phyloP scores from a whole-genome alignment of 225 moss, liverwort and hornwort genomes.

The Climacium dendroides region DNA sequence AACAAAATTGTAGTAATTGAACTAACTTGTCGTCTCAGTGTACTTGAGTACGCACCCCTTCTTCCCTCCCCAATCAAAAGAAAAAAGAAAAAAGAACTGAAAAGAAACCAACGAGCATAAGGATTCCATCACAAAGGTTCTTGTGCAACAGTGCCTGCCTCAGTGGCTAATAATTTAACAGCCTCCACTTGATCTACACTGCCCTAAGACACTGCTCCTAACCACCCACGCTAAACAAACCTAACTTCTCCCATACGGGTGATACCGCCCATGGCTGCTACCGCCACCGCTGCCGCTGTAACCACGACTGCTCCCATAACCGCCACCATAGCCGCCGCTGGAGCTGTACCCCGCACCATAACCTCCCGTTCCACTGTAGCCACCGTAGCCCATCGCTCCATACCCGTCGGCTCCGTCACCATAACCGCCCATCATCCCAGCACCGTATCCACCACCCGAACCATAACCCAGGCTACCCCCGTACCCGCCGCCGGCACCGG shows the following conservation, averaged over 20 bases:
- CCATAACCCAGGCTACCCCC: conserved; percentile 85
- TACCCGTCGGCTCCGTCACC: conserved; percentile 83
- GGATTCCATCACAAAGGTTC: background rate
- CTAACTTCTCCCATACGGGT: conserved; percentile 95
- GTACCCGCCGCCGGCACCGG: conserved; percentile 70
- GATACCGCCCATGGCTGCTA: conserved; percentile 96
- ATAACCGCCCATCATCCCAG: conserved; percentile 80
- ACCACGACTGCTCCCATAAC: conserved; percentile 74
- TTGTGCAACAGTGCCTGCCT: conserved; percentile 11
- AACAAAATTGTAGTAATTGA: conserved; percentile 3
- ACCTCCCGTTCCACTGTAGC: conserved; percentile 58
- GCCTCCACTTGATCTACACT: conserved; percentile 6
- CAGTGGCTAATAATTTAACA: conserved; percentile 18
- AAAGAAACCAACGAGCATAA: background rate
- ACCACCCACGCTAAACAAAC: background rate
- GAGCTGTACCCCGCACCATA: conserved; percentile 75
- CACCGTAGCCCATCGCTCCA: conserved; percentile 86
- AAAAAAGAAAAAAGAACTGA: background rate
- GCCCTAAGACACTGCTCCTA: conserved; percentile 15
- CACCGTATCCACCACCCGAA: conserved; percentile 75
- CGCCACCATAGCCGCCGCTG: conserved; percentile 68
- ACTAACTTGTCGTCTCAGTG: background rate
- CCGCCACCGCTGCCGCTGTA: conserved; percentile 59
- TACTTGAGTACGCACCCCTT: background rate
- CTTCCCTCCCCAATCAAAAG: background rate